Conservation (phyloP, 164 flowering plant species). For the Annona squamosa region DNA sequence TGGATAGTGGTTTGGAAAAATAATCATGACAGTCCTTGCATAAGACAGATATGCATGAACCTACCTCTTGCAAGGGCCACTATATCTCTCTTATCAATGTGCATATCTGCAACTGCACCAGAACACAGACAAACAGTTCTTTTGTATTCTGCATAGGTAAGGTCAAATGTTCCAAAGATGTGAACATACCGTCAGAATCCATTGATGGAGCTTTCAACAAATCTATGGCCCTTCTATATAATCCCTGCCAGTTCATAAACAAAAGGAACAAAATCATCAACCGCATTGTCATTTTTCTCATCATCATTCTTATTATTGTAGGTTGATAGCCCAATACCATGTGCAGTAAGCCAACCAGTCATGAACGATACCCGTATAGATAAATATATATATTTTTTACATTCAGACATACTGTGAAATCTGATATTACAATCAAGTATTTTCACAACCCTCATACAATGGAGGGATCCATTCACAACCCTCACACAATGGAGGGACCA, state of each 20-base stretch:
- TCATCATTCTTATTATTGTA: no score
- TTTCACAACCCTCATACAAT: no score
- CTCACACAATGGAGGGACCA: no score
- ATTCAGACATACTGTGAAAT: no score
- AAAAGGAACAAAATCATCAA: not conserved
- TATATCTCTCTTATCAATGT: slow-evolving; percentile 44
- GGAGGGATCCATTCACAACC: no score
- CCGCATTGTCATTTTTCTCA: no score
- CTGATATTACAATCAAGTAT: no score
- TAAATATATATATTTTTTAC: no score
- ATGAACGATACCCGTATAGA: not conserved
- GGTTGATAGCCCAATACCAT: no score
- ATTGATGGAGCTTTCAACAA: slow-evolving; percentile 75
- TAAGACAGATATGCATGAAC: not conserved
- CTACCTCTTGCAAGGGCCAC: slow-evolving; percentile 91
- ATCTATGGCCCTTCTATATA: slow-evolving; percentile 67
- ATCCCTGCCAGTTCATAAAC: slow-evolving; percentile 45
- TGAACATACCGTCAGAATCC: slow-evolving; percentile 47
- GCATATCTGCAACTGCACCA: slow-evolving; percentile 28
- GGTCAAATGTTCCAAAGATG: not conserved
- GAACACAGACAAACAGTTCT: not conserved
- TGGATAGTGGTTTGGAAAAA: not conserved
- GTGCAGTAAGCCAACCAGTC: not conserved
- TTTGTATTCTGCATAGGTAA: not conserved
- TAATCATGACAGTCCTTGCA: not conserved